Conservation (phyloP, 1,139 yeast species). For the Candida sp. region DNA sequence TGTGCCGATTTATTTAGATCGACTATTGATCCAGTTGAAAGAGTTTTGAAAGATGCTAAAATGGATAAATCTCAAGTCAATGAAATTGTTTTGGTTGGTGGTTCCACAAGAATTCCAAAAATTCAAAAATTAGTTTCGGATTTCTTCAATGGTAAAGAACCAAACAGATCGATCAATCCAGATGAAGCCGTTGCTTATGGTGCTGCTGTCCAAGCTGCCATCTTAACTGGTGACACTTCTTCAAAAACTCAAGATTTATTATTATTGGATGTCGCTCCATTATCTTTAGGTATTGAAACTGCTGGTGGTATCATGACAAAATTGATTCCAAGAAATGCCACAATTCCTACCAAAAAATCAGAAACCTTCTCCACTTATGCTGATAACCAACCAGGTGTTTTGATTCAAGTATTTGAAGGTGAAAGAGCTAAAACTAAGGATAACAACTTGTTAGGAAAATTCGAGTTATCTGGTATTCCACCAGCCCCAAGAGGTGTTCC, state of each 20-base stretch:
- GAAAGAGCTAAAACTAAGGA: slow-evolving; percentile 96
- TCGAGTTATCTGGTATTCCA: slow-evolving; percentile 93
- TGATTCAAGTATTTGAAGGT: slow-evolving; percentile 96
- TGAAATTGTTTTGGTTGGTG: slow-evolving; percentile 98
- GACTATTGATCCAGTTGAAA: slow-evolving; percentile 96
- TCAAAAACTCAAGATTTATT: slow-evolving; percentile 74
- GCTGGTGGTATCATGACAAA: slow-evolving; percentile 99
- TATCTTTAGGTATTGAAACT: slow-evolving; percentile 94
- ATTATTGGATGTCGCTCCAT: slow-evolving; percentile 88
- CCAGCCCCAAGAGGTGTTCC: slow-evolving; percentile 99
- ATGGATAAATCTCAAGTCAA: slow-evolving; percentile 83
- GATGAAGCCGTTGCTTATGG: slow-evolving; percentile 99
- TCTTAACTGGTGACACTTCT: slow-evolving; percentile 59
- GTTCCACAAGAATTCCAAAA: slow-evolving; percentile 99
- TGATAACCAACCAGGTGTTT: slow-evolving; percentile 96
- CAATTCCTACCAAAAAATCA: slow-evolving; percentile 95
- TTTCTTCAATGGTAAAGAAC: slow-evolving; percentile 97
- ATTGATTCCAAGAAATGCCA: slow-evolving; percentile 94
- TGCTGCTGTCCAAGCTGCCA: slow-evolving; percentile 99
- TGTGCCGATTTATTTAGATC: slow-evolving; percentile 95
- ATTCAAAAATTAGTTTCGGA: slow-evolving; percentile 96
- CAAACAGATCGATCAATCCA: slow-evolving; percentile 95
- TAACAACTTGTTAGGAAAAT: slow-evolving; percentile 93
- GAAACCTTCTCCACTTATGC: slow-evolving; percentile 97
- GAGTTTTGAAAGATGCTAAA: slow-evolving; percentile 94